These are phyloP conservation scores for Backusella sp. DNA, from an alignment of 192 early-diverging fungal genomes.

Conservation along the genomic window DNA sequence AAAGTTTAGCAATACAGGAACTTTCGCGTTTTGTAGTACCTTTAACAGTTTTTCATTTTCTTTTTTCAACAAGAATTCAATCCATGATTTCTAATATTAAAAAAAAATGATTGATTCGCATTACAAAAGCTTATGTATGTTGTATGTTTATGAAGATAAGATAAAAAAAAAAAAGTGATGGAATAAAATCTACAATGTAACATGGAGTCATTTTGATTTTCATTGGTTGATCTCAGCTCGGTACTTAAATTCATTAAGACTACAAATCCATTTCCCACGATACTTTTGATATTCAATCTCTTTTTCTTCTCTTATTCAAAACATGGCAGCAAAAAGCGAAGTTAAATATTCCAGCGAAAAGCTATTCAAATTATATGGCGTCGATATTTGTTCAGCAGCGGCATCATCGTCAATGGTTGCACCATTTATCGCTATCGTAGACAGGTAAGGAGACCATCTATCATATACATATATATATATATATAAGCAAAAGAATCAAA, in stretches of 20 bases:
- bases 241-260: not conserved
- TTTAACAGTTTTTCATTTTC: not conserved
- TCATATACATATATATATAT: not conserved
- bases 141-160: not conserved
- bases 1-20: not conserved
- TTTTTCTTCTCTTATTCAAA: not conserved
- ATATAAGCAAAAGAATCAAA: not conserved
- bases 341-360: not conserved
- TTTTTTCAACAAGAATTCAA: not conserved
- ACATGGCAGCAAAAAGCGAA: not conserved
- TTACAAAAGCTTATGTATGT: not conserved
- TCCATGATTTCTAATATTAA: not conserved
- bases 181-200: not conserved
- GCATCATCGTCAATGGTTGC: constrained; percentile 36
- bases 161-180: constrained; percentile 12
- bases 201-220: not conserved
- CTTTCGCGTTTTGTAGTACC: not conserved
- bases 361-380: constrained; percentile 15
- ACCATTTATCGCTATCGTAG: constrained; percentile 47
- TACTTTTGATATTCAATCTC: not conserved
- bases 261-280: not conserved
- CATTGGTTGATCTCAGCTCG: not conserved
- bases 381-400: constrained; percentile 37
- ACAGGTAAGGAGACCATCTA: constrained; percentile 31
- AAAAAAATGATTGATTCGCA: not conserved